Percentiles rank a stretch among this genome's conserved stretches.
These are phyloP conservation scores for Scorias spongiosa DNA, from an alignment of 2,329 filamentous ascomycete species.

Conservation along the genomic window DNA sequence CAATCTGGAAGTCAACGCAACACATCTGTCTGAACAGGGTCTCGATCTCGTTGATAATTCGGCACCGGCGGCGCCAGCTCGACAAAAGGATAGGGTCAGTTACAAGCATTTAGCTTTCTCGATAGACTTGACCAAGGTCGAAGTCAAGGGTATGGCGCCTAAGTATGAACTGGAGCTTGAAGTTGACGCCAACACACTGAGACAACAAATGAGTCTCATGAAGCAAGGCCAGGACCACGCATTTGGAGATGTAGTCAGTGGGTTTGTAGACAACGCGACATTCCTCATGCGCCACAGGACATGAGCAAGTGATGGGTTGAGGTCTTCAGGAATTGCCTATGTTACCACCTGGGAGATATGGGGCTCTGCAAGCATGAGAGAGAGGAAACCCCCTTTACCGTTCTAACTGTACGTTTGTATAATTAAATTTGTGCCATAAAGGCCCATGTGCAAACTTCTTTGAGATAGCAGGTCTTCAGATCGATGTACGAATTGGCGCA, in stretches of 20 bases:
- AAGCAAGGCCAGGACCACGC: slow-evolving; percentile 38
- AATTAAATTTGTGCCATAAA: neutral
- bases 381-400: neutral
- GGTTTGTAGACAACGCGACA: slow-evolving; percentile 59
- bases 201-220: slow-evolving; percentile 49
- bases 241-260: slow-evolving; percentile 54
- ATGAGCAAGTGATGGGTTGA: neutral
- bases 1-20: slow-evolving; percentile 69
- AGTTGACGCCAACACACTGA: slow-evolving; percentile 45
- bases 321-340: no score
- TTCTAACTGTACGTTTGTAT: neutral
- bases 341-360: no score
- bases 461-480: no score
- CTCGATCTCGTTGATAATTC: slow-evolving; percentile 33
- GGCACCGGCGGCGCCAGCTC: slow-evolving; percentile 23
- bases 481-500: no score
- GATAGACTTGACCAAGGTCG: slow-evolving; percentile 86
- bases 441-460: no score
- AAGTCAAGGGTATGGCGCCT: slow-evolving; percentile 38
- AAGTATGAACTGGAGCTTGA: slow-evolving; percentile 76
- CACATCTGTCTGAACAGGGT: neutral
- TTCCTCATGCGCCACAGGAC: slow-evolving; percentile 28
- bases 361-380: neutral
- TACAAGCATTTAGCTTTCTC: slow-evolving; percentile 81
- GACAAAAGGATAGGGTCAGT: slow-evolving; percentile 71